A percentile compares a stretch with the other conserved stretches of the same genome.
Conservation (phyloP, 2,329 filamentous ascomycete species). For the Paraphoma sp. region DNA sequence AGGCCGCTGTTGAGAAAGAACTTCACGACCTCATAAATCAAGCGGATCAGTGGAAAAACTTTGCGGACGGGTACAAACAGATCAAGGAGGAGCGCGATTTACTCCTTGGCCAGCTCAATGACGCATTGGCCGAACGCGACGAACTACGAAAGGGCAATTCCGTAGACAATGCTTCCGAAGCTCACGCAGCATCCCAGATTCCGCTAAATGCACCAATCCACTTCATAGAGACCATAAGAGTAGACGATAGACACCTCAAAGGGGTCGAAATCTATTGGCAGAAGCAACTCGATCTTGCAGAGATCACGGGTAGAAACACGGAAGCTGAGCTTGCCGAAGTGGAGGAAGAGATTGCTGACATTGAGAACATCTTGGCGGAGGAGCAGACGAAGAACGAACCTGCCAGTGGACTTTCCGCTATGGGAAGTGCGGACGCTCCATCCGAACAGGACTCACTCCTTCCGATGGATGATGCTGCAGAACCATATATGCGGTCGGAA, state of each 20-base stretch:
- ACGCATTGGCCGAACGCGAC: conserved; percentile 1
- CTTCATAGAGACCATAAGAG: not conserved
- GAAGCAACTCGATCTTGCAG: not conserved
- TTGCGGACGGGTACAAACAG: conserved; percentile 6
- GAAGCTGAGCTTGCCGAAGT: not conserved
- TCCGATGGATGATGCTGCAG: no score
- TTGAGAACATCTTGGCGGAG: no score
- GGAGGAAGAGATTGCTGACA: not conserved
- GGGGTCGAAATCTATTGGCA: not conserved
- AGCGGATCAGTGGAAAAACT: not conserved
- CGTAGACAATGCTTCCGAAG: not conserved
- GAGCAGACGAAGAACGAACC: no score
- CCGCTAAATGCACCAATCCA: not conserved
- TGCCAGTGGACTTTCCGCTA: no score
- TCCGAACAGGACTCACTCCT: no score
- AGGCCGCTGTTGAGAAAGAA: conserved; percentile 1
- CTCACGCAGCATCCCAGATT: not conserved
- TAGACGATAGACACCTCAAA: not conserved
- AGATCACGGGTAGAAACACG: not conserved
- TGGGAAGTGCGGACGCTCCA: no score
- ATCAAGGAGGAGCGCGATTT: conserved; percentile 1
- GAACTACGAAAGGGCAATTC: not conserved
- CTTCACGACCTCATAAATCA: not conserved
- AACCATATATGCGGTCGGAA: no score
- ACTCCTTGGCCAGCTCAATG: not conserved